Percentiles rank a stretch among this genome's conserved stretches.
Evolutionary conservation across 768 basidiomycete genomes (phyloP).

Genomic region (Macrolepiota dolichaula): DNA sequence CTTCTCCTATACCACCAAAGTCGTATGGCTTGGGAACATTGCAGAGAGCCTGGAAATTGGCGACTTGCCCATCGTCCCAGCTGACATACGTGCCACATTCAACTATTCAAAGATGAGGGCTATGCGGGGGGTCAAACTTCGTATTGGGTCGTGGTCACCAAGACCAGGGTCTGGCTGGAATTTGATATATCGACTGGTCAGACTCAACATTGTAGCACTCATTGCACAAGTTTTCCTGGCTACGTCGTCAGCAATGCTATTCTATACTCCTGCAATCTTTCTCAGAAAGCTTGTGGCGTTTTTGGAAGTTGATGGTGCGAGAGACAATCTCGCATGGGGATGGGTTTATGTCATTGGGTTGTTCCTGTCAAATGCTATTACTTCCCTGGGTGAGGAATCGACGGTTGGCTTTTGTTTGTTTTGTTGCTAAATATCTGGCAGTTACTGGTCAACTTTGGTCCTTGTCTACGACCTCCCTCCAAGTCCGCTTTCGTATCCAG

Average conservation of each 20-base stretch:
- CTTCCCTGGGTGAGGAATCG: constrained; percentile 26
- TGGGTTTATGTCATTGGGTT: constrained; percentile 55
- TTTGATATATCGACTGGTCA: constrained; percentile 57
- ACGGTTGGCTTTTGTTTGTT: not conserved
- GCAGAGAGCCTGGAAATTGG: constrained; percentile 78
- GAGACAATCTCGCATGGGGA: constrained; percentile 64
- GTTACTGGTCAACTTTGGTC: constrained; percentile 73
- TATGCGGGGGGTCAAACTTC: constrained; percentile 46
- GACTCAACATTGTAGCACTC: constrained; percentile 48
- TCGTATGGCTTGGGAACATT: constrained; percentile 79
- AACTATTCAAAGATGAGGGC: constrained; percentile 67
- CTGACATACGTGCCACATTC: constrained; percentile 61
- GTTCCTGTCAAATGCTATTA: constrained; percentile 29
- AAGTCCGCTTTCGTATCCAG: constrained; percentile 69
- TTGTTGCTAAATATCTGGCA: constrained; percentile 16
- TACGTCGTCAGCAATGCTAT: constrained; percentile 53
- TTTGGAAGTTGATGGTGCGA: constrained; percentile 57
- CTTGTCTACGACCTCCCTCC: constrained; percentile 62
- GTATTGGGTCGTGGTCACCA: constrained; percentile 56
- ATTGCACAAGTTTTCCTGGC: constrained; percentile 46
- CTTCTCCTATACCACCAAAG: constrained; percentile 88
- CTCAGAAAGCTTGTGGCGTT: constrained; percentile 58
- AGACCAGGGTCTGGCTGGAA: constrained; percentile 61
- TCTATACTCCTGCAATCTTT: constrained; percentile 67
- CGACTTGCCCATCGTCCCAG: constrained; percentile 81